A percentile compares a stretch with the other conserved stretches of the same genome.
phyloP scores from a whole-genome alignment of 169 alveolate species.

The Plasmodium chabaudi region DNA sequence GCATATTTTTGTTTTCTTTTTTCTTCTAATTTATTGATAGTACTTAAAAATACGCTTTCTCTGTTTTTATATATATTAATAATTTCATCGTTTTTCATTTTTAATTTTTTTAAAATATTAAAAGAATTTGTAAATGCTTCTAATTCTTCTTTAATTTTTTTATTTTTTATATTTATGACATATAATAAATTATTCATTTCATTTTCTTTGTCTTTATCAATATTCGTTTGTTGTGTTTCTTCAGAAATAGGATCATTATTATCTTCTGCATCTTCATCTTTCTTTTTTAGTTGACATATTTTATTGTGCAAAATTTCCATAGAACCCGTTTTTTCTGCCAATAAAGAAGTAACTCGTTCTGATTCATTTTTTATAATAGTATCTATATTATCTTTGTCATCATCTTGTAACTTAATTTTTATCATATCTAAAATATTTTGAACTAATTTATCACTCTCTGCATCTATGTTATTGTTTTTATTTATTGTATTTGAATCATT shows the following conservation, averaged over 20 bases:
- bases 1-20: slow-evolving; percentile 9
- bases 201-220: neutral
- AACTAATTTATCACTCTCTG: no score
- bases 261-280: neutral
- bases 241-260: neutral
- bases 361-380: slow-evolving; percentile 9
- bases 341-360: neutral
- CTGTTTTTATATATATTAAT: slow-evolving; percentile 46
- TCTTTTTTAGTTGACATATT: neutral
- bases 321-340: slow-evolving; percentile 1
- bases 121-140: slow-evolving; percentile 19
- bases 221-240: neutral
- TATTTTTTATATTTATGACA: slow-evolving; percentile 24
- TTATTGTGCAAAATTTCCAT: slow-evolving; percentile 11
- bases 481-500: no score
- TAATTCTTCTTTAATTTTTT: slow-evolving; percentile 31
- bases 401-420: neutral
- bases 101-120: slow-evolving; percentile 21
- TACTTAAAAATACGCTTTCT: slow-evolving; percentile 18
- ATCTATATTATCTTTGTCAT: neutral
- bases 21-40: slow-evolving; percentile 48
- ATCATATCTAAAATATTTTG: slow-evolving; percentile 9
- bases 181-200: slow-evolving; percentile 22
- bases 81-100: slow-evolving; percentile 59
- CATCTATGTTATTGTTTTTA: no score